phyloP scores from a whole-genome alignment of 495 filamentous ascomycete species.

The Xylaria sp. region DNA sequence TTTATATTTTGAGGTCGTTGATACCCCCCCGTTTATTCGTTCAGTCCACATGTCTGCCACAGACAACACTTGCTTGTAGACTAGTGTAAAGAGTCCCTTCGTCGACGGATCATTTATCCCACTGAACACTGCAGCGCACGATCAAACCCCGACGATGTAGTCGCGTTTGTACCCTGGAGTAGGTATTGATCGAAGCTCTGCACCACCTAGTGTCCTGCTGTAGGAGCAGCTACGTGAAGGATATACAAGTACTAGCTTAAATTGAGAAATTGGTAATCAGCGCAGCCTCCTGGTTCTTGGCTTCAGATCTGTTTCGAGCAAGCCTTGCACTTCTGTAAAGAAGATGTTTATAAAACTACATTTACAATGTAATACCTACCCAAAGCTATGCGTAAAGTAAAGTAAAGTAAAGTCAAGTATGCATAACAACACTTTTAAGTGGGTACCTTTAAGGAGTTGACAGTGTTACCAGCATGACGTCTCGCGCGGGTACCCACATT shows the following conservation, averaged over 20 bases:
- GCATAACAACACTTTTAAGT: neutral
- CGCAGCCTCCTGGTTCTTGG: neutral
- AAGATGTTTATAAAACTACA: neutral
- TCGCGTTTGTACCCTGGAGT: no score
- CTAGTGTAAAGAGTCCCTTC: slow-evolving; percentile 3
- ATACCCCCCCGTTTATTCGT: slow-evolving; percentile 28
- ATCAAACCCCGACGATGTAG: no score
- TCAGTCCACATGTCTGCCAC: slow-evolving; percentile 9
- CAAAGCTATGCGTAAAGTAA: no score
- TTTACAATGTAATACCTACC: no score
- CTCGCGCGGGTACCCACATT: neutral
- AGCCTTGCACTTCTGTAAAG: neutral
- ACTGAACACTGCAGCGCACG: neutral
- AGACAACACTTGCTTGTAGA: neutral
- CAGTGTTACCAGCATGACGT: neutral
- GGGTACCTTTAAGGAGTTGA: neutral
- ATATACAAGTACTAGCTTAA: neutral
- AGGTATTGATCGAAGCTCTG: neutral
- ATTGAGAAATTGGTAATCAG: no score
- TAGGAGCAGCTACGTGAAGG: neutral
- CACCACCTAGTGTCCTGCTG: neutral
- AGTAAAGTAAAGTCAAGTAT: no score
- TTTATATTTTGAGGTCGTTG: slow-evolving; percentile 12
- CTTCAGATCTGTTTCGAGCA: neutral
- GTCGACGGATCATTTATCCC: neutral